Evolutionary conservation across 75 land plant species (phyloP), one percentile per base, ranked within the genome.

Genomic region (Pinus tabuliformis): DNA sequence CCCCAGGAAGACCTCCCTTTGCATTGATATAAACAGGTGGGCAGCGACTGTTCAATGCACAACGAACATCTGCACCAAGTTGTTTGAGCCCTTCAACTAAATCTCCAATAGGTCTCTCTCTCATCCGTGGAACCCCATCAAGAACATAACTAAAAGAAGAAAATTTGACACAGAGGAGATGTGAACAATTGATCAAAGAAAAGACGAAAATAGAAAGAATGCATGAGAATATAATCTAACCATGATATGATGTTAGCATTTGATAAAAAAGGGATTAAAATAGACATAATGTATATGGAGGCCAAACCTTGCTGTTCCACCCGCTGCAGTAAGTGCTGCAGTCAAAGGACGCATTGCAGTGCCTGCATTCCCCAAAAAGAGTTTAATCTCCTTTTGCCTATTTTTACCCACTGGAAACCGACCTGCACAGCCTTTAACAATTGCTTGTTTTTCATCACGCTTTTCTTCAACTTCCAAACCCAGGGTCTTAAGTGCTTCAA

Each of bases 281-380:
- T 18, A 71, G n/a, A 22, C 20, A 30, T 9, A 71, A 21, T 18
- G 14, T 68, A 68, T n/a, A 39, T 42, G 72, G 22, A 68, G 11
- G 52, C 20, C 83, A 74, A 30, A 97, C 99, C 98, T 95, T 70
- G 91, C 78, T 61, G 89, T 89, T 79, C 99, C 98, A 79, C 99
- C 98, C 16, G 99, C 98, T 66, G 90, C 99, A 54, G 90, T 82
- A 70, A 97, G 94, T 75, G 92, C 99, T 58, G 99, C 99, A 26
- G 99, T 91, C 79, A 97, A 77, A 16, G 99, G 99, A 5, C 99
- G 87, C 99, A 97, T 97, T 65, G 99, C 98, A 42, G 99, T 97
- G 42, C 99, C 99, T 18, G 99, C 99, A 85, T 97, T 97, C 20
- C 99, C 99, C 22, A 97, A 75, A 76, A 97, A 94, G 70, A 97